phyloP scores from a whole-genome alignment of 805 yeast species.

The Saccharomyces kudriavzevii region DNA sequence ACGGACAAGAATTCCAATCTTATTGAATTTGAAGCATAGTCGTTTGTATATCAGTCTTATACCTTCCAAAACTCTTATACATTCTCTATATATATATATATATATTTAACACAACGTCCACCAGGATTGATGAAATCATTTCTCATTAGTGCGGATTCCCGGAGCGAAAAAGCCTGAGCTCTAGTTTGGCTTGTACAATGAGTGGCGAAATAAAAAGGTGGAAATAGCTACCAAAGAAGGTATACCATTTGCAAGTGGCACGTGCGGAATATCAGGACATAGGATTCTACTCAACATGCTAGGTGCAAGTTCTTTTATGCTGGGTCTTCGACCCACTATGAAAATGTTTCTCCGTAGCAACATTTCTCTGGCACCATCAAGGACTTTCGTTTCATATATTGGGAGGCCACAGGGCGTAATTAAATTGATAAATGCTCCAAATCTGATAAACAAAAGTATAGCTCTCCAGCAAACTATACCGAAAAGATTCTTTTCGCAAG shows the following conservation, averaged over 20 bases:
- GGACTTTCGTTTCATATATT: not conserved
- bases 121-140: not conserved
- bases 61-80: not conserved
- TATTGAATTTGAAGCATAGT: conserved; percentile 29
- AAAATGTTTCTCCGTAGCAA: not conserved
- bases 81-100: not conserved
- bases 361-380: not conserved
- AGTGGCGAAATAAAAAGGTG: not conserved
- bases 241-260: not conserved
- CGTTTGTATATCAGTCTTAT: not conserved
- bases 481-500: conserved; percentile 8
- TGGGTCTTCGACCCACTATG: not conserved
- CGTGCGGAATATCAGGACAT: not conserved
- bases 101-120: not conserved
- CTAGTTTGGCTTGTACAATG: not conserved
- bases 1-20: conserved; percentile 11
- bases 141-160: not conserved
- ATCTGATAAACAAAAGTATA: not conserved
- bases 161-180: not conserved
- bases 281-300: not conserved
- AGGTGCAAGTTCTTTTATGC: not conserved
- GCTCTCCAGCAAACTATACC: not conserved
- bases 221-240: not conserved
- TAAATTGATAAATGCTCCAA: not conserved
- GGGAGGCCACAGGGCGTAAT: not conserved